phyloP scores from a whole-genome alignment of 176 grass and related monocot species.

The Microstegium vimineum region DNA sequence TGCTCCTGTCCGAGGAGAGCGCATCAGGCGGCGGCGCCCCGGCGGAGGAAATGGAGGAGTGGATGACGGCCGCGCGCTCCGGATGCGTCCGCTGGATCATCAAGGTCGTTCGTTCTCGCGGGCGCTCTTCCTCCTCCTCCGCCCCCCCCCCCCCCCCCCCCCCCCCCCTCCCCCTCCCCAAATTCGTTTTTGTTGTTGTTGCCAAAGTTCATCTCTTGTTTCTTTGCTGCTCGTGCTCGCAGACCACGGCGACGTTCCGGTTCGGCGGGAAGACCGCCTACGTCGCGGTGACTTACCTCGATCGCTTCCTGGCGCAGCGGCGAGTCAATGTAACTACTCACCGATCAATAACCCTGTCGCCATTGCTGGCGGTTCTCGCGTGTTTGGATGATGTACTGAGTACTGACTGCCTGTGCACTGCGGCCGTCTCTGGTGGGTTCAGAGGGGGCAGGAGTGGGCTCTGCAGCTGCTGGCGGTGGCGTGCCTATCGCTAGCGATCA shows the following conservation, averaged over 20 bases:
- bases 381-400: constrained; percentile 14
- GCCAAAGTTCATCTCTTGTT: background rate
- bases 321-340: constrained; percentile 43
- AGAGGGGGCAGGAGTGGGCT: constrained; percentile 68
- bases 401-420: constrained; percentile 7
- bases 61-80: constrained; percentile 46
- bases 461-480: constrained; percentile 67
- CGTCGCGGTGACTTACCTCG: constrained; percentile 74
- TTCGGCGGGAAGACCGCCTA: constrained; percentile 73
- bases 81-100: constrained; percentile 65
- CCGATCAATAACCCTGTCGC: background rate
- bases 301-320: constrained; percentile 65
- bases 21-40: background rate
- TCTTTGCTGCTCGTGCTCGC: constrained; percentile 16
- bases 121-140: background rate
- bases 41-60: constrained; percentile 28
- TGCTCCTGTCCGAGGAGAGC: constrained; percentile 68
- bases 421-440: background rate
- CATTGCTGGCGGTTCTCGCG: background rate
- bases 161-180: too few species aligned
- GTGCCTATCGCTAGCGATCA: constrained; percentile 82
- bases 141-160: too few species aligned
- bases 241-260: constrained; percentile 47
- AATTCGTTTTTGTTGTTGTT: background rate
- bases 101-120: constrained; percentile 35